A percentile compares a stretch with the other conserved stretches of the same genome.
These are phyloP conservation scores for Picochlorum sp. DNA, from an alignment of 139 green algal species.

Conservation along the genomic window DNA sequence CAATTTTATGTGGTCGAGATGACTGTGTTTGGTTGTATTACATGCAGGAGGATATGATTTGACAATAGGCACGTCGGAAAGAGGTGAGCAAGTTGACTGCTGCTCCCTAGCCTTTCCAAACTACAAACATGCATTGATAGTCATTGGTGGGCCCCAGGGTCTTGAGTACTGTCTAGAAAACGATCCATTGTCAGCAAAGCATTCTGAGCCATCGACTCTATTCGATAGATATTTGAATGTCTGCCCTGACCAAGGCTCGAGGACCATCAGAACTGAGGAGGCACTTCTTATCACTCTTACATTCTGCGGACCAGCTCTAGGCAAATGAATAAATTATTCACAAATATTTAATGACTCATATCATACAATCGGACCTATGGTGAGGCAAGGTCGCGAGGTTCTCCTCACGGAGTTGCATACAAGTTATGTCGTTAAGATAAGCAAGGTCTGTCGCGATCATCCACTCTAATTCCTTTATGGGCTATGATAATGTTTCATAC, in stretches of 20 bases:
- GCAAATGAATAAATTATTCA: slow-evolving; percentile 2
- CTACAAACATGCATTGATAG: slow-evolving; percentile 69
- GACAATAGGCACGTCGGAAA: slow-evolving; percentile 56
- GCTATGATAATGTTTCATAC: not conserved
- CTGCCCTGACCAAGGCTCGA: slow-evolving; percentile 67
- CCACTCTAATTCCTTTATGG: too few species aligned
- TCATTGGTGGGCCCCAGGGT: slow-evolving; percentile 64
- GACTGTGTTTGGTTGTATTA: not conserved
- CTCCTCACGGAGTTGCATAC: slow-evolving; percentile 71
- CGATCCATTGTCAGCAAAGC: slow-evolving; percentile 5
- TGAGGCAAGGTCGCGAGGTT: not conserved
- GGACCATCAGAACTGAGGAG: slow-evolving; percentile 82
- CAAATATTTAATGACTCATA: slow-evolving; percentile 6
- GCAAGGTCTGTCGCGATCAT: slow-evolving; percentile 30
- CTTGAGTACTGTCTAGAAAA: slow-evolving; percentile 45
- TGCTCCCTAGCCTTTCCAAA: slow-evolving; percentile 41
- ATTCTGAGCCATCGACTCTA: slow-evolving; percentile 3
- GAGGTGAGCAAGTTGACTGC: slow-evolving; percentile 26
- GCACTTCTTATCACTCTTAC: slow-evolving; percentile 59
- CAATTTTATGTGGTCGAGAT: slow-evolving; percentile 1
- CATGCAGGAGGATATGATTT: slow-evolving; percentile 60
- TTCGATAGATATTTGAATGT: slow-evolving; percentile 73
- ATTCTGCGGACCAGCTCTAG: slow-evolving; percentile 36
- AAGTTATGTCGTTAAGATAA: slow-evolving; percentile 61
- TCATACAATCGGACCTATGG: not conserved